Conservation (phyloP, 2,329 filamentous ascomycete species). For the Penicillium sp. region DNA sequence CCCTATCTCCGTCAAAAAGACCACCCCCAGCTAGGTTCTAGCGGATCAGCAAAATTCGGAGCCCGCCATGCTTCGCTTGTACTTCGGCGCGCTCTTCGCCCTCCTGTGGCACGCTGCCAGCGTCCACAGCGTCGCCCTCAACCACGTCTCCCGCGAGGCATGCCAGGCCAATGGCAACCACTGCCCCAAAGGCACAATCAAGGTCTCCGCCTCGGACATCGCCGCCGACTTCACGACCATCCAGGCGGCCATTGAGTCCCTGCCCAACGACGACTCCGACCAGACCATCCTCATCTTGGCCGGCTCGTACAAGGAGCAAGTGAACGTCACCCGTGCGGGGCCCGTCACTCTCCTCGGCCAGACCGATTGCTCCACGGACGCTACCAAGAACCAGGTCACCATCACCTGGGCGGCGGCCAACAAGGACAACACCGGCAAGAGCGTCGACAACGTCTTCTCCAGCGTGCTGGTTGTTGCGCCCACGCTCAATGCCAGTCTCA, state of each 20-base stretch:
- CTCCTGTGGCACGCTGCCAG: conserved; percentile 6
- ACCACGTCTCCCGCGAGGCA: conserved; percentile 12
- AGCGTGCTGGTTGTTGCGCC: conserved; percentile 64
- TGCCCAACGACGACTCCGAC: conserved; percentile 48
- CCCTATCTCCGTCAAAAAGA: not conserved
- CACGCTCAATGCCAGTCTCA: conserved; percentile 63
- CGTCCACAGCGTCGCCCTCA: conserved; percentile 5
- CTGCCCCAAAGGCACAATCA: conserved; percentile 32
- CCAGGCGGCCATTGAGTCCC: conserved; percentile 51
- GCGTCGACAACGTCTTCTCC: conserved; percentile 63
- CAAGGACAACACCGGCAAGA: conserved; percentile 42
- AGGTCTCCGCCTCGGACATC: conserved; percentile 28
- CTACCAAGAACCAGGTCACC: conserved; percentile 55
- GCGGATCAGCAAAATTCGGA: not conserved
- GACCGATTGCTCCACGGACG: conserved; percentile 50
- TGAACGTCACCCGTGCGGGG: conserved; percentile 64
- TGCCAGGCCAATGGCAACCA: conserved; percentile 28
- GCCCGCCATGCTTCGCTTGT: conserved; percentile 7
- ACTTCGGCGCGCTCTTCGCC: conserved; percentile 4
- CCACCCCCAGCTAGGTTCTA: not conserved
- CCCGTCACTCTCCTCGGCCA: conserved; percentile 65
- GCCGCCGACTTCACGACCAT: conserved; percentile 40
- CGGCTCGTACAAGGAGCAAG: conserved; percentile 63
- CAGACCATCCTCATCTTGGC: conserved; percentile 62
- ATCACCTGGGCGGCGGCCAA: conserved; percentile 61